These are phyloP conservation scores for Coemansia sp. DNA, from an alignment of 192 early-diverging fungal species.

Conservation along the genomic window DNA sequence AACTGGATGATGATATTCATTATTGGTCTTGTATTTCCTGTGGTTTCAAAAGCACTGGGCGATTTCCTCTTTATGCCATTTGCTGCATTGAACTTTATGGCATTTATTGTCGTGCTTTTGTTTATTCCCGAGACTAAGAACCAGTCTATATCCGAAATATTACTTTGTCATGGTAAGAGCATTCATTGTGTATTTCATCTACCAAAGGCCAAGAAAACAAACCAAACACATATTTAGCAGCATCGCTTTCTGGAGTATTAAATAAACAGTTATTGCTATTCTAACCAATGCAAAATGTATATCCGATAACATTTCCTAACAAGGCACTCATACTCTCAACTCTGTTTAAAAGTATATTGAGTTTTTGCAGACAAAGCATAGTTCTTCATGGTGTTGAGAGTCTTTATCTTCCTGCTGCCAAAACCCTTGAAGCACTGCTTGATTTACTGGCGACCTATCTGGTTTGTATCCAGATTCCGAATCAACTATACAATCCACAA, in stretches of 20 bases:
- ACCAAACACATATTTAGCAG: neutral
- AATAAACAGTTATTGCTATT: no score
- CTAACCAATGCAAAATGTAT: no score
- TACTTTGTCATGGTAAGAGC: slow-evolving; percentile 29
- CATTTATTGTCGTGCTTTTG: slow-evolving; percentile 61
- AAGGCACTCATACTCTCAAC: neutral
- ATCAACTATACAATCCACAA: slow-evolving; percentile 52
- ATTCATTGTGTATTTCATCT: slow-evolving; percentile 31
- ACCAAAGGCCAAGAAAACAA: neutral
- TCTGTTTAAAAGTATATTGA: slow-evolving; percentile 67
- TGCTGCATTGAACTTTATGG: slow-evolving; percentile 57
- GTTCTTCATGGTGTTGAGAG: slow-evolving; percentile 58
- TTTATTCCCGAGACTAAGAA: slow-evolving; percentile 82
- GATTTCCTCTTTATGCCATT: slow-evolving; percentile 64
- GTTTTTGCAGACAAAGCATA: slow-evolving; percentile 61
- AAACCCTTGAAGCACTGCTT: slow-evolving; percentile 64
- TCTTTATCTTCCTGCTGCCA: slow-evolving; percentile 78
- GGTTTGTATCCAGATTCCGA: slow-evolving; percentile 20
- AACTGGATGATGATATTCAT: slow-evolving; percentile 72
- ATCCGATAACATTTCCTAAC: neutral
- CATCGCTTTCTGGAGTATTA: no score
- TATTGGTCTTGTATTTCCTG: slow-evolving; percentile 60
- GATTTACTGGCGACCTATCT: slow-evolving; percentile 45
- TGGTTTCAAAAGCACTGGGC: slow-evolving; percentile 31
- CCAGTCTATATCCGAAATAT: slow-evolving; percentile 63